Base-by-base conservation (phyloP, 495 filamentous ascomycete species). In the Rusavskia elegans region DNA sequence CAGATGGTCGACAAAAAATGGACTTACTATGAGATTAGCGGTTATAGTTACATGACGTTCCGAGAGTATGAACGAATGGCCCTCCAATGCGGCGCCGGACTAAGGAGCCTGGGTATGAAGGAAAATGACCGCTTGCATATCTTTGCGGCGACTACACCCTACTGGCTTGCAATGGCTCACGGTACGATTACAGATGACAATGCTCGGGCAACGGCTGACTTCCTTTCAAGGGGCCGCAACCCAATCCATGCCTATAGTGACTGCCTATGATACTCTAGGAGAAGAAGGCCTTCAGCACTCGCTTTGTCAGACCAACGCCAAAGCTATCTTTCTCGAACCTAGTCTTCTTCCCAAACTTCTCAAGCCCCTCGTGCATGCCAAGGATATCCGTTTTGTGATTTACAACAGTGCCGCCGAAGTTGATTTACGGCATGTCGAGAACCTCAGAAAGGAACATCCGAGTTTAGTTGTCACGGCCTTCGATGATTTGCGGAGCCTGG, bases 191-290 rank as follows among this genome's bases (percentile, higher is more conserved):
- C 20, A 49, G 16, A 4, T 17, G 30, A 23, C 13, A n/a, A 17
- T 2, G 6, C 10, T 49, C 16, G 14, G 16, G 23, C 35, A 29
- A 36, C 14, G 11, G 40, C 56, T 35, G 44, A 44, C 3, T 30
- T 29, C 44, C 51, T 19, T 9, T 49, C 48, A 45, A 69, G 66
- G 67, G 45, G 82, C 82, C 60, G 73, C 81, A 40, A 90, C 92
- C n/a, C 93, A 99, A 69, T 90, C 88, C 10, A 77, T 97, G 64
- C 78, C 88, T 45, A 89, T 97, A 55, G 92, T 96, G 37, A 99
- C 92, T 29, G 90, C 92, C 4, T 99, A 99, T 64, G 92, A 98
- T 68, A 96, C 90, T 9, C 80, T 98, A 25, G 92, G 92, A 29
- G 87, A 95, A 70, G 87, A 93, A 56, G 92, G 92, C 32, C 68